These are phyloP conservation scores for Lichtheimia corymbifera DNA, from an alignment of 371 early-diverging fungal species.

Conservation along the genomic window DNA sequence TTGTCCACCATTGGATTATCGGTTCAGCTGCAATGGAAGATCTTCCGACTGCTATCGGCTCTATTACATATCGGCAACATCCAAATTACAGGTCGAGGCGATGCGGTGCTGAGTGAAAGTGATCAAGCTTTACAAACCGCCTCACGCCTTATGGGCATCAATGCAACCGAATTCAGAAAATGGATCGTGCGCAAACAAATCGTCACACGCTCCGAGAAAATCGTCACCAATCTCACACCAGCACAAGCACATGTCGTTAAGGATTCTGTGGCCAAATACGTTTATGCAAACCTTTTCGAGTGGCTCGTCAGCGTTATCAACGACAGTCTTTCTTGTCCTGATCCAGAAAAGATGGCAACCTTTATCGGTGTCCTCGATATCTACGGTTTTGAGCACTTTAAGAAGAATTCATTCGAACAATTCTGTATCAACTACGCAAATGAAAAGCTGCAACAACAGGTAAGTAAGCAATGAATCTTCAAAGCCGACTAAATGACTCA, in stretches of 20 bases:
- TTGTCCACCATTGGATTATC: slow-evolving; percentile 87
- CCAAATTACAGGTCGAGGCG: slow-evolving; percentile 71
- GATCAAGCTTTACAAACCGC: slow-evolving; percentile 72
- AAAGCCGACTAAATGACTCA: background rate
- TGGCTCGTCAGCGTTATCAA: slow-evolving; percentile 90
- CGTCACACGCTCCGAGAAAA: slow-evolving; percentile 84
- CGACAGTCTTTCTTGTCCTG: slow-evolving; percentile 68
- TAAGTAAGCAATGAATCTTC: background rate
- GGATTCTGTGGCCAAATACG: slow-evolving; percentile 93
- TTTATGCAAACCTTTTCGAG: slow-evolving; percentile 92
- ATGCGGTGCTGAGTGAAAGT: slow-evolving; percentile 73
- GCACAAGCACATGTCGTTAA: slow-evolving; percentile 80
- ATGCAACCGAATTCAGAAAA: slow-evolving; percentile 76
- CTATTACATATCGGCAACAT: slow-evolving; percentile 93
- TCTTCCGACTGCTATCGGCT: slow-evolving; percentile 86
- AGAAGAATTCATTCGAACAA: slow-evolving; percentile 98
- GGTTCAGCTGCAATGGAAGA: slow-evolving; percentile 83
- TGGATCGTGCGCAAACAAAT: slow-evolving; percentile 93
- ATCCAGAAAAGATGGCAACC: slow-evolving; percentile 34
- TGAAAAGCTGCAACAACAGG: slow-evolving; percentile 95
- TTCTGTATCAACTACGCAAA: slow-evolving; percentile 99
- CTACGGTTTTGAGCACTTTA: slow-evolving; percentile 96
- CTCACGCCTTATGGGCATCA: slow-evolving; percentile 73
- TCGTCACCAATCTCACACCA: slow-evolving; percentile 75
- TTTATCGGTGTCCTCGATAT: slow-evolving; percentile 98